A percentile compares a stretch with the other conserved stretches of the same genome.
Conservation (phyloP, 345 rosid species). For the Toxicodendron radicans region DNA sequence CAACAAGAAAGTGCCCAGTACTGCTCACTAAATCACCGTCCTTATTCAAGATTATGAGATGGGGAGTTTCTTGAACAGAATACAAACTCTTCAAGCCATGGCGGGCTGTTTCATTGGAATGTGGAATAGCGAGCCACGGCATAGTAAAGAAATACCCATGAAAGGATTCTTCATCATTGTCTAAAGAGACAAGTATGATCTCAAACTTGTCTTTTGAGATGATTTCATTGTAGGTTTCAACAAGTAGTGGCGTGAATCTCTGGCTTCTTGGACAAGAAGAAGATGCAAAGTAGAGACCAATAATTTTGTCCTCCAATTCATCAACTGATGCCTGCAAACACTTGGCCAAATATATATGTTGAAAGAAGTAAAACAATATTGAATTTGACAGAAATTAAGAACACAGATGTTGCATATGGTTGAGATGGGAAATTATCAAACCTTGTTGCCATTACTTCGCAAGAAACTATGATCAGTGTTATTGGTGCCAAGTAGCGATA, state of each 20-base stretch:
- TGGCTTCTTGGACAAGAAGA: background rate
- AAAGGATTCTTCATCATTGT: conserved; percentile 12
- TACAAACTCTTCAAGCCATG: conserved; percentile 18
- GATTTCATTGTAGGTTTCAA: conserved; percentile 19
- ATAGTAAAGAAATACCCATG: conserved; percentile 12
- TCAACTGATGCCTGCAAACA: conserved; percentile 17
- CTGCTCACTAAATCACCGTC: conserved; percentile 27
- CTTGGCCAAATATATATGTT: background rate
- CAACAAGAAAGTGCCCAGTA: conserved; percentile 13
- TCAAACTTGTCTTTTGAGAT: conserved; percentile 22
- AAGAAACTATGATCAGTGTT: background rate
- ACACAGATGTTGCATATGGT: no score
- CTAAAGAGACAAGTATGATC: conserved; percentile 26
- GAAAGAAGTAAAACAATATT: no score
- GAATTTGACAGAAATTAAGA: no score
- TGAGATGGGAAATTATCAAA: background rate
- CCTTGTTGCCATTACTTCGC: background rate
- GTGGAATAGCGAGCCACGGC: conserved; percentile 34
- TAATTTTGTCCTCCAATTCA: conserved; percentile 26
- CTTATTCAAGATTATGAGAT: conserved; percentile 20
- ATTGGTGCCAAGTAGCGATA: background rate
- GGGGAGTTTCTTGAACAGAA: conserved; percentile 20
- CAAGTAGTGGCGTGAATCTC: no score
- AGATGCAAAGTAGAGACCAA: conserved; percentile 27
- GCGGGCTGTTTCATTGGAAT: conserved; percentile 7